Evolutionary conservation across 2,329 filamentous ascomycete species (phyloP).

Genomic region (Colletotrichum siamense): DNA sequence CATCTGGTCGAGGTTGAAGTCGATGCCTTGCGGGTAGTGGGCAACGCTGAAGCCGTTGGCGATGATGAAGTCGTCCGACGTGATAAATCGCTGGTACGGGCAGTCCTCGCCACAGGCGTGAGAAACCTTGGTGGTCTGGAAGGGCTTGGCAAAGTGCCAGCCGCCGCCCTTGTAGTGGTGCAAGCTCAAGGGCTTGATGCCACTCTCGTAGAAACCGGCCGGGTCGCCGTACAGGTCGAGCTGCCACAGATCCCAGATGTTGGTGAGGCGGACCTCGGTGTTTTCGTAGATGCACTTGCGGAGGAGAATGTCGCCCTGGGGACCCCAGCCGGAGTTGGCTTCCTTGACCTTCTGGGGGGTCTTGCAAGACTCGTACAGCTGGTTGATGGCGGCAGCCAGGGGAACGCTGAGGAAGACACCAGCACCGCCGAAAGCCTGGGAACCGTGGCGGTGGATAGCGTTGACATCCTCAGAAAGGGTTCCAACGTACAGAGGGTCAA

Average conservation of each 20-base stretch:
- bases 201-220: slow-evolving; percentile 69
- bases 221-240: slow-evolving; percentile 66
- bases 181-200: slow-evolving; percentile 63
- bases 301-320: slow-evolving; percentile 66
- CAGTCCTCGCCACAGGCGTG: slow-evolving; percentile 67
- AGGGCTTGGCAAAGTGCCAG: slow-evolving; percentile 60
- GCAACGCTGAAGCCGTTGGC: slow-evolving; percentile 66
- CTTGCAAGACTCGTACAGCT: slow-evolving; percentile 51
- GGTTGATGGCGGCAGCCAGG: slow-evolving; percentile 49
- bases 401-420: slow-evolving; percentile 66
- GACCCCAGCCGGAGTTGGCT: slow-evolving; percentile 63
- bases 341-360: slow-evolving; percentile 57
- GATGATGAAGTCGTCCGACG: slow-evolving; percentile 57
- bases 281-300: slow-evolving; percentile 70
- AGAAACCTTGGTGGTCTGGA: slow-evolving; percentile 61
- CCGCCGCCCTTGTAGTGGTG: slow-evolving; percentile 69
- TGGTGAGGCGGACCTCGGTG: slow-evolving; percentile 62
- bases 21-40: slow-evolving; percentile 58
- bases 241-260: slow-evolving; percentile 64
- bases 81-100: slow-evolving; percentile 63
- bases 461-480: slow-evolving; percentile 67
- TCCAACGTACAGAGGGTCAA: slow-evolving; percentile 62
- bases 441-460: slow-evolving; percentile 64
- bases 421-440: slow-evolving; percentile 68
- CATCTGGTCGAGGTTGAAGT: slow-evolving; percentile 53